Evolutionary conservation across 1,284 basidiomycete genomes (phyloP).

Genomic region (Tremellales sp.): DNA sequence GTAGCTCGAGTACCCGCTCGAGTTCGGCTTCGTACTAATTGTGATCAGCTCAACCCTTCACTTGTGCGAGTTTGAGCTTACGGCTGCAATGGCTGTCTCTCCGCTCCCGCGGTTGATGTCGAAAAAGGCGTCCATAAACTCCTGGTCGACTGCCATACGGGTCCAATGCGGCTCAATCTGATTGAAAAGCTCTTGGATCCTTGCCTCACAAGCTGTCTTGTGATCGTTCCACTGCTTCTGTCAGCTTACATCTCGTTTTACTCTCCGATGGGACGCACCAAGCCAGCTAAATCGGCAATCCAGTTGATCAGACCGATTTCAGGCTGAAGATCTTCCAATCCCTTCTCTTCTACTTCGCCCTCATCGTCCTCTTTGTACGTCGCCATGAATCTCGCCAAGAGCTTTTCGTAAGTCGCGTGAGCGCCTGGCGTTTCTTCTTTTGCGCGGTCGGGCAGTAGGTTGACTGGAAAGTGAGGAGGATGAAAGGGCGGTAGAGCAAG

Average conservation of each 20-base stretch:
- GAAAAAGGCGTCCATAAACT: conserved; percentile 42
- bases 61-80: conserved; percentile 15
- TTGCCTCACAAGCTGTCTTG: conserved; percentile 31
- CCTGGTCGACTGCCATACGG: conserved; percentile 33
- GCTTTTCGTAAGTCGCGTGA: conserved; percentile 25
- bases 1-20: conserved; percentile 82
- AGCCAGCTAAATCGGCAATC: conserved; percentile 29
- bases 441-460: conserved; percentile 23
- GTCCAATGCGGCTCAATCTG: conserved; percentile 45
- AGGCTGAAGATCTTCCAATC: conserved; percentile 43
- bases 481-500: conserved; percentile 36
- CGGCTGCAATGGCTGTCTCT: conserved; percentile 37
- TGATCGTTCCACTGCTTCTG: conserved; percentile 36
- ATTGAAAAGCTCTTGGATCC: conserved; percentile 45
- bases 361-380: conserved; percentile 13
- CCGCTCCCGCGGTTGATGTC: conserved; percentile 45
- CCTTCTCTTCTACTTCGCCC: conserved; percentile 20
- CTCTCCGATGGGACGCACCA: conserved; percentile 17
- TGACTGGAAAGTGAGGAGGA: conserved; percentile 28
- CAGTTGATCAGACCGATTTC: conserved; percentile 39
- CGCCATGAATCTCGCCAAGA: conserved; percentile 21
- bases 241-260: not conserved
- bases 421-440: conserved; percentile 33
- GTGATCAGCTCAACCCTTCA: not conserved
- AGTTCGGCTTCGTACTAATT: conserved; percentile 77